A percentile compares a stretch with the other conserved stretches of the same genome.
Conservation (phyloP, 2,329 filamentous ascomycete species). For the Aspergillus sp. region DNA sequence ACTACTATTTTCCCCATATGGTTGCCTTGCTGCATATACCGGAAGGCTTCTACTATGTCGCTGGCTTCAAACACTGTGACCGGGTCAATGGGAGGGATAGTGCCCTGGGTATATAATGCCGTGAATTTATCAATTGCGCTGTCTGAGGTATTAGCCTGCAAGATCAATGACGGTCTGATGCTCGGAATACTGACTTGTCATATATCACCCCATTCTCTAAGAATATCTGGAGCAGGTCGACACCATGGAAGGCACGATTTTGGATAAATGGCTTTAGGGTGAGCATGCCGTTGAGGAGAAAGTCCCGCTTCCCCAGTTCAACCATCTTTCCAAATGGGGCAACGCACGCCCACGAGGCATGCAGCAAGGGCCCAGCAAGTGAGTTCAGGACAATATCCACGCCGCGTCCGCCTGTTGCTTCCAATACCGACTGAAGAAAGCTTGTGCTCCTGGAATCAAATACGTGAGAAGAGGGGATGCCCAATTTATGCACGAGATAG, state of each 20-base stretch:
- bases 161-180: not conserved
- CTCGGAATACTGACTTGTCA: not conserved
- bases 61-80: constrained; percentile 25
- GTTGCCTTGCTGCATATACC: constrained; percentile 46
- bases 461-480: constrained; percentile 23
- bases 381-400: constrained; percentile 34
- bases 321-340: constrained; percentile 32
- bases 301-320: constrained; percentile 33
- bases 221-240: constrained; percentile 21
- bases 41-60: constrained; percentile 44
- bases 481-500: constrained; percentile 25
- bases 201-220: constrained; percentile 1
- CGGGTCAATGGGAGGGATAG: constrained; percentile 22
- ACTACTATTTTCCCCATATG: constrained; percentile 51
- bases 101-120: constrained; percentile 1
- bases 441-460: constrained; percentile 26
- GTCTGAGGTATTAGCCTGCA: not conserved
- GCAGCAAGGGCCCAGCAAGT: constrained; percentile 28
- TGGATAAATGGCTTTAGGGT: constrained; percentile 26
- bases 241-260: constrained; percentile 25
- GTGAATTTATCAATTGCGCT: not conserved
- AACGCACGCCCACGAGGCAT: constrained; percentile 27
- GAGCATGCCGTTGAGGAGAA: constrained; percentile 24
- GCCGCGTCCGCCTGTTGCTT: constrained; percentile 22
- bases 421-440: constrained; percentile 21